phyloP scores from a whole-genome alignment of 2,329 filamentous ascomycete species.

The Pseudopyrenochaeta lycopersici region DNA sequence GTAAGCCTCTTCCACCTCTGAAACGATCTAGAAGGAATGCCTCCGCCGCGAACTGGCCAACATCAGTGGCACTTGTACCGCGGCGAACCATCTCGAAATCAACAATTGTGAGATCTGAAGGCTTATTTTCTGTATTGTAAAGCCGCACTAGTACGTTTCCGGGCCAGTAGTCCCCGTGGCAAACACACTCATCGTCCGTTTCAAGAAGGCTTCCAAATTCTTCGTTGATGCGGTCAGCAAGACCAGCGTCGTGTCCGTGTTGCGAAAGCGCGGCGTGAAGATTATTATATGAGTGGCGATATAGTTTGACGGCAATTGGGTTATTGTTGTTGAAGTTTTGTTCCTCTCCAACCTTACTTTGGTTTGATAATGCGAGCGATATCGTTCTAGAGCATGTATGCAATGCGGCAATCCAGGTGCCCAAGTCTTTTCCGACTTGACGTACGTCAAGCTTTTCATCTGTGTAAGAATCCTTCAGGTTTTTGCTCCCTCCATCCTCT shows the following conservation, averaged over 20 bases:
- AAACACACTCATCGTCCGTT: conserved; percentile 44
- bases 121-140: not conserved
- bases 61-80: conserved; percentile 47
- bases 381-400: conserved; percentile 26
- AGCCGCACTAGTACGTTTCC: conserved; percentile 45
- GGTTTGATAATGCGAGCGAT: conserved; percentile 13
- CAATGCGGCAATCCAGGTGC: conserved; percentile 43
- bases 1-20: conserved; percentile 38
- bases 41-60: conserved; percentile 50
- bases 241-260: conserved; percentile 29
- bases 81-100: conserved; percentile 50
- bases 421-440: conserved; percentile 34
- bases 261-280: conserved; percentile 30
- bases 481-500: conserved; percentile 38
- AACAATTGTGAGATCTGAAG: conserved; percentile 37
- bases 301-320: conserved; percentile 33
- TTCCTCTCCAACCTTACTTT: not conserved
- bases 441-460: conserved; percentile 26
- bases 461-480: conserved; percentile 45
- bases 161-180: conserved; percentile 53
- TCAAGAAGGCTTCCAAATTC: conserved; percentile 36
- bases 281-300: conserved; percentile 41
- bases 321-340: conserved; percentile 36
- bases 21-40: conserved; percentile 48
- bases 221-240: conserved; percentile 38